Evolutionary conservation across 2,329 filamentous ascomycete genomes (phyloP).

Genomic region (Saccharata proteae): DNA sequence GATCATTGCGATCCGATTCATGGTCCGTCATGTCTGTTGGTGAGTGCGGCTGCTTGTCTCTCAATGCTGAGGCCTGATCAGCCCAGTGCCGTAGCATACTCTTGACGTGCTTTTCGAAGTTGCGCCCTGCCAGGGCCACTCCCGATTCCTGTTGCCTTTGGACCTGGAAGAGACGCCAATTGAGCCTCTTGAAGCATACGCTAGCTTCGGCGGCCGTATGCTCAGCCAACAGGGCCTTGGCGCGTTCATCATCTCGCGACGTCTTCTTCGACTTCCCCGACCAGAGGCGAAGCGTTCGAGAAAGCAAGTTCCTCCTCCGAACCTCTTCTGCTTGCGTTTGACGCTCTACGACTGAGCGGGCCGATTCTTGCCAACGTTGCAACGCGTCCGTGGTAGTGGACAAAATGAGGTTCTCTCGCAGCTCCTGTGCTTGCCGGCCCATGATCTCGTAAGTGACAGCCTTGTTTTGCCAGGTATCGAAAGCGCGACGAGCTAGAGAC

Average conservation of each 20-base stretch:
- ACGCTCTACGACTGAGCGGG: conserved; percentile 15
- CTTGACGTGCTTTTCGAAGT: conserved; percentile 42
- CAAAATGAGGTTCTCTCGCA: conserved; percentile 14
- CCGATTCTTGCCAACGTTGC: conserved; percentile 30
- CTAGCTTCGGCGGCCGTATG: conserved; percentile 35
- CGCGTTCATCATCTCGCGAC: conserved; percentile 24
- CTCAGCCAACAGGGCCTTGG: conserved; percentile 33
- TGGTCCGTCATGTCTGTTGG: too few species aligned
- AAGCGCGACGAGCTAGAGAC: conserved; percentile 33
- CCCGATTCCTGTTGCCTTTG: conserved; percentile 39
- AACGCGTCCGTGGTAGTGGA: conserved; percentile 23
- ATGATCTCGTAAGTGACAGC: conserved; percentile 12
- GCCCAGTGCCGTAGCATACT: conserved; percentile 45
- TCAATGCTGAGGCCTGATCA: conserved; percentile 27
- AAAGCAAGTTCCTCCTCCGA: conserved; percentile 16
- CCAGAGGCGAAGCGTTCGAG: conserved; percentile 15
- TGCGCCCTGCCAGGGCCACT: conserved; percentile 39
- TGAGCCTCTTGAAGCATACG: conserved; percentile 42
- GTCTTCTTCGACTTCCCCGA: conserved; percentile 16
- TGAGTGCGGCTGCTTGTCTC: too few species aligned
- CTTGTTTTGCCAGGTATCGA: conserved; percentile 26
- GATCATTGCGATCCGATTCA: conserved; percentile 13
- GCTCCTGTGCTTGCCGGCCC: conserved; percentile 21
- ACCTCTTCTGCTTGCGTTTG: conserved; percentile 16
- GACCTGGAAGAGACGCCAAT: conserved; percentile 45